A percentile compares a stretch with the other conserved stretches of the same genome.
Conservation (phyloP, 805 yeast species). For the Starmerella floris region DNA sequence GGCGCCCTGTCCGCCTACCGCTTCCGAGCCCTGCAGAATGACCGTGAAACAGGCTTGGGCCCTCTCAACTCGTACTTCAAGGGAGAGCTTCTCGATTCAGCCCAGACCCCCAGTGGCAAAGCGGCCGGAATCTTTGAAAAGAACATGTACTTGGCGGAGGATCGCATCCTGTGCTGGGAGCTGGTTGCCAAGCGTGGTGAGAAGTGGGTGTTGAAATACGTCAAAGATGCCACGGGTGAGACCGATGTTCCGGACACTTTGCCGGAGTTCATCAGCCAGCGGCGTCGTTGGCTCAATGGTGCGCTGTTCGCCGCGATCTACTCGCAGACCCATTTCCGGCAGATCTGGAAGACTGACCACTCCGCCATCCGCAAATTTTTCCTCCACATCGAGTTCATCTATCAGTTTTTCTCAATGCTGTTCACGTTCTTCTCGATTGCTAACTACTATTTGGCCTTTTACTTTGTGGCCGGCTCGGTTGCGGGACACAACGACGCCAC, state of each 20-base stretch:
- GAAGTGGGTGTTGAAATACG: slow-evolving; percentile 83
- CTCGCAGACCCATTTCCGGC: slow-evolving; percentile 70
- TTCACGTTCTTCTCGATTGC: slow-evolving; percentile 90
- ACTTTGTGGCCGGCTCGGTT: slow-evolving; percentile 82
- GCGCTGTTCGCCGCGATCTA: slow-evolving; percentile 93
- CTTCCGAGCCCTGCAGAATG: slow-evolving; percentile 71
- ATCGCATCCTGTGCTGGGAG: slow-evolving; percentile 93
- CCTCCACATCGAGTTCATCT: slow-evolving; percentile 75
- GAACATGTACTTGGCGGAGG: slow-evolving; percentile 95
- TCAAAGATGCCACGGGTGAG: slow-evolving; percentile 85
- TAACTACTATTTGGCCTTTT: slow-evolving; percentile 83
- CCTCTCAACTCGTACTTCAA: slow-evolving; percentile 80
- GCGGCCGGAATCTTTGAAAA: slow-evolving; percentile 76
- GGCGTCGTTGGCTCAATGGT: slow-evolving; percentile 98
- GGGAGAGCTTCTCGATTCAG: slow-evolving; percentile 58
- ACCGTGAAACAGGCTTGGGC: slow-evolving; percentile 73
- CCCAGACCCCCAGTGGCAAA: slow-evolving; percentile 37
- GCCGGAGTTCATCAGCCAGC: slow-evolving; percentile 88
- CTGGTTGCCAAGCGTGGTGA: slow-evolving; percentile 72
- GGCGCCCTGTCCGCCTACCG: slow-evolving; percentile 94
- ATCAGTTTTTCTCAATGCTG: slow-evolving; percentile 64
- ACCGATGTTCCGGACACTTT: slow-evolving; percentile 93
- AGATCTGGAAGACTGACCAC: slow-evolving; percentile 83
- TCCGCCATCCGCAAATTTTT: slow-evolving; percentile 64
- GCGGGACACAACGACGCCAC: slow-evolving; percentile 32